A percentile compares a stretch with the other conserved stretches of the same genome.
Conservation (phyloP, 257 asterid species). For the Solanum etuberosum region DNA sequence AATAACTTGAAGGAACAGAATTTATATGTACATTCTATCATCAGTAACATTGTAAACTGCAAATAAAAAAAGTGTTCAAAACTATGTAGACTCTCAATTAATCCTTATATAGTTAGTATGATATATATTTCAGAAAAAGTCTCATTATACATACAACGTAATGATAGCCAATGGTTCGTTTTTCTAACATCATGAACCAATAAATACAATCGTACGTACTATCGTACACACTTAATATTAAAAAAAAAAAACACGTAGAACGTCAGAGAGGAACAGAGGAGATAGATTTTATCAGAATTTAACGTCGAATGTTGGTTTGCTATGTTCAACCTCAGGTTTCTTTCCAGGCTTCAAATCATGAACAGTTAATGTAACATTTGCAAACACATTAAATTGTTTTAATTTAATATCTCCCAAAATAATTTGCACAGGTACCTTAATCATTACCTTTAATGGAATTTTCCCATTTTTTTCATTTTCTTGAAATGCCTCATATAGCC, state of each 20-base stretch:
- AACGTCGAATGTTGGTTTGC: not conserved
- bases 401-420: not conserved
- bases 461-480: slow-evolving; percentile 8
- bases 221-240: not conserved
- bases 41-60: not conserved
- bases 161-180: not conserved
- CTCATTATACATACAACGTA: not conserved
- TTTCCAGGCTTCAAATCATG: slow-evolving; percentile 27
- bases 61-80: not conserved
- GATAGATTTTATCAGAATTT: not conserved
- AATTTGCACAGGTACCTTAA: slow-evolving; percentile 27
- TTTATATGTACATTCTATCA: not conserved
- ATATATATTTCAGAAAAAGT: not conserved
- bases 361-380: slow-evolving; percentile 23
- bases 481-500: slow-evolving; percentile 12
- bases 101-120: not conserved
- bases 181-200: not conserved
- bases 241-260: not conserved
- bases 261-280: fast-evolving
- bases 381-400: slow-evolving; percentile 12
- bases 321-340: slow-evolving; percentile 18
- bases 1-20: not conserved
- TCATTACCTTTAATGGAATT: slow-evolving; percentile 38
- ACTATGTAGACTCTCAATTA: not conserved
- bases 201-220: not conserved